These are phyloP conservation scores for Noccaea bulbosa DNA, from an alignment of 345 rosid species.

Conservation along the genomic window DNA sequence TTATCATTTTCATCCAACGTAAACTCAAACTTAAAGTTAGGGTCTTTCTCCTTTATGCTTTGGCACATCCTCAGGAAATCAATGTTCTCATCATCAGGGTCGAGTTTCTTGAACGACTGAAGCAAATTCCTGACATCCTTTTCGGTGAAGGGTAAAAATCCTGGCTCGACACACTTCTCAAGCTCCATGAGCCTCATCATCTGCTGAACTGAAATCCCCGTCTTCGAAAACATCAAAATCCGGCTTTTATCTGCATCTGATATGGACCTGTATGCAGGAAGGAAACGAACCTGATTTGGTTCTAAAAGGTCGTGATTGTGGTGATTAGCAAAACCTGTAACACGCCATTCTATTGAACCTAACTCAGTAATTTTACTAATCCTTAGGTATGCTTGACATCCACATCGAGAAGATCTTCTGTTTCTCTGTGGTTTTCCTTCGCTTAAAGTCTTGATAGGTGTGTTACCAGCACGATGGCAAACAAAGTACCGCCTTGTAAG, in stretches of 20 bases:
- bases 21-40: conserved; percentile 85
- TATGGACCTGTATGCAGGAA: conserved; percentile 93
- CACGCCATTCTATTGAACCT: conserved; percentile 89
- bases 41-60: conserved; percentile 90
- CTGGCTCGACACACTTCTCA: conserved; percentile 95
- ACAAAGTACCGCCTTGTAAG: conserved; percentile 95
- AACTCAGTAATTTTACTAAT: conserved; percentile 77
- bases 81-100: conserved; percentile 85
- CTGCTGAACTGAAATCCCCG: conserved; percentile 95
- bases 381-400: conserved; percentile 90
- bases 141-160: conserved; percentile 91
- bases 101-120: conserved; percentile 82
- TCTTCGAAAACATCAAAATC: conserved; percentile 95
- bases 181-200: conserved; percentile 99
- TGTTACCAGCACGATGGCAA: conserved; percentile 97
- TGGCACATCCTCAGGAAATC: conserved; percentile 91
- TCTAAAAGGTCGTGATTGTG: conserved; percentile 92
- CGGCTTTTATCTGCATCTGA: conserved; percentile 90
- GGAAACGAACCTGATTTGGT: conserved; percentile 92
- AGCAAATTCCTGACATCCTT: conserved; percentile 97
- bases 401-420: conserved; percentile 88
- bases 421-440: conserved; percentile 88
- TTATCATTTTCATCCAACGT: conserved; percentile 64
- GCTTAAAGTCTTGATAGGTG: conserved; percentile 72
- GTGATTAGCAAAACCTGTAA: conserved; percentile 86